Percentiles rank a stretch among this genome's conserved stretches.
Conservation (phyloP, 2,329 filamentous ascomycete genomes). For the Ophiostoma australiae region DNA sequence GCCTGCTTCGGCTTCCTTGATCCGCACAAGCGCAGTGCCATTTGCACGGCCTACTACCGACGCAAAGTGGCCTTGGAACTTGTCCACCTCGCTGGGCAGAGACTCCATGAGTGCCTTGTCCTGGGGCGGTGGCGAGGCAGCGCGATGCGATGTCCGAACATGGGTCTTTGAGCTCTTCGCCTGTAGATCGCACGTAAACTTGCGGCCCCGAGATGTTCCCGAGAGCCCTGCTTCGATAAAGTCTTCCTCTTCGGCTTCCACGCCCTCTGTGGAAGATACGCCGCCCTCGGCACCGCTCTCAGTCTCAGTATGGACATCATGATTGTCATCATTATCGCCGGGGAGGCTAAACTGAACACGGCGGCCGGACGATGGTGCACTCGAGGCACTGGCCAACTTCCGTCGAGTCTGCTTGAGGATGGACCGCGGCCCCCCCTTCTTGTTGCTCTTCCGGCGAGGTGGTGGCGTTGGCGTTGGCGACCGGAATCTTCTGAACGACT, state of each 20-base stretch:
- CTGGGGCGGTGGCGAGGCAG: conserved; percentile 44
- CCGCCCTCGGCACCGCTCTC: background rate
- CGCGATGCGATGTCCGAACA: conserved; percentile 21
- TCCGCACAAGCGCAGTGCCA: conserved; percentile 42
- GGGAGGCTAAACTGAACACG: conserved; percentile 37
- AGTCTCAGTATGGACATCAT: too few relatives aligned
- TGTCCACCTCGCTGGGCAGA: conserved; percentile 36
- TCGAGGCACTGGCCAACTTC: background rate
- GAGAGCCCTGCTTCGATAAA: conserved; percentile 23
- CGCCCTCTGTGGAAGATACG: background rate
- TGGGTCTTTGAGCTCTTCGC: background rate
- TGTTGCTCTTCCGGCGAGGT: conserved; percentile 26
- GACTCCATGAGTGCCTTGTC: conserved; percentile 32
- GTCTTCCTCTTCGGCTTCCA: conserved; percentile 20
- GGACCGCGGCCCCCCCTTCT: conserved; percentile 17
- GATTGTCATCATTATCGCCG: background rate
- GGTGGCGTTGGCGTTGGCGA: conserved; percentile 44
- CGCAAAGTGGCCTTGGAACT: conserved; percentile 35
- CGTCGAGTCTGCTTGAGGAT: conserved; percentile 26
- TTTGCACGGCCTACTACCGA: conserved; percentile 28
- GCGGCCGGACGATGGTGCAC: background rate
- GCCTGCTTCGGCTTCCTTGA: background rate
- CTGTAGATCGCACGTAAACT: background rate
- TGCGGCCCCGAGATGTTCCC: background rate
- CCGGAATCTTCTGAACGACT: conserved; percentile 50